Base-by-base conservation (phyloP, 2,329 filamentous ascomycete genomes). In the Mycosphaerella arachidis region DNA sequence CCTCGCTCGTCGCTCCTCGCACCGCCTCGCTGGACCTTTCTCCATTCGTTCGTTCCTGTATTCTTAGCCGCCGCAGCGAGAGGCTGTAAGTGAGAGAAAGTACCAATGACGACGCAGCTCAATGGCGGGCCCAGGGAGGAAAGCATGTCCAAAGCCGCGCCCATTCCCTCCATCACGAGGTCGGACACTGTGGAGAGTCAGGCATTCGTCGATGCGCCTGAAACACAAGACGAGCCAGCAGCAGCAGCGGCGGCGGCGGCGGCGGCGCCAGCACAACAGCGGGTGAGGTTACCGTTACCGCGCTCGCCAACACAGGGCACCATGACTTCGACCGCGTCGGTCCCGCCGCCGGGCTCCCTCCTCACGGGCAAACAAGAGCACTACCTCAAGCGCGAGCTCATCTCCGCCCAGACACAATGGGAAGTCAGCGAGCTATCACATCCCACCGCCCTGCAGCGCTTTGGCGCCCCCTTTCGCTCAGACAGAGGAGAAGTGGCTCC, bases 301-400 rank as follows among this genome's bases (percentile, higher is more conserved):
- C 67, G 70, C 37, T 63, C 65, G n/a, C 55, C 58, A 29, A 65
- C 66, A 9, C 70, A 69, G 2, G 63, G 63, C 53, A 67, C 66
- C 50, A 66, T 66, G 29, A 59, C 66, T 35, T 80, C 78, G n/a
- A 74, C 68, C 45, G 70, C 73, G 60, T 80, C 79, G 29, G 71
- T 77, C 57, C 79, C 81, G 53, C 81, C 80, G n/a, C 78, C 80
- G 35, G 82, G 82, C 24, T 83, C 84, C 53, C 77, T 87, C 65
- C 78, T 99, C 72, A 96, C 92, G 0, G 94, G 94, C 67, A 97
- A 97, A 78, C 93, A 99, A 82, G 94, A 99, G 75, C 94, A 99
- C 75, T 99, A 99, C 73, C 86, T 99, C 67, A 99, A 99, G 79
- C 87, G 94, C 72, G 94, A 99, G 75, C 88, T 99, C 71, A 86